Evolutionary conservation across 2,329 filamentous ascomycete genomes (phyloP), one percentile per base, ranked within the genome.

Genomic region (Fusarium albidum): DNA sequence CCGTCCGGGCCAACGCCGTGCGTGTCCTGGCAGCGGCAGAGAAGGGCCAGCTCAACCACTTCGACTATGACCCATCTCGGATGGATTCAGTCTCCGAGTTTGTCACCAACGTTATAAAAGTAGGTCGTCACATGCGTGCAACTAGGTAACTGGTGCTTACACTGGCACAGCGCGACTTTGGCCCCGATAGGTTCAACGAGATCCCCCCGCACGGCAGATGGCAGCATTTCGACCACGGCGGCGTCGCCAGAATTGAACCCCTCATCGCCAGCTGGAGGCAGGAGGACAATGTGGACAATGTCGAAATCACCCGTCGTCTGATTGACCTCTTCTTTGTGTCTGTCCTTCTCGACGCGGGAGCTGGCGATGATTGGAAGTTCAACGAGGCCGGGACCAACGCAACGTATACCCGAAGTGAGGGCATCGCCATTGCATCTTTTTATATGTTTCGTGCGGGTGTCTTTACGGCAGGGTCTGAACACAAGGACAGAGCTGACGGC

Each of bases 251-350:
- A 28, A 69, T 85, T 8, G 69, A 73, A 7, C 66, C 72, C 7
- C 65, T 84, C 3, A 68, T 81, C 4, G 64, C 74, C 18, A 65
- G 73, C 35, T 83, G 82, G 82, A 69, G 77, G 3, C 65, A 63
- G 3, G 69, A 73, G 0, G 70, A 29, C 0, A n/a, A 69, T 2
- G 66, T 69, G 32, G 78, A 83, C 44, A 71, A 74, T 2, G 57
- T 69, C 1, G 82, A 84, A 54, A 66, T 77, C 5, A 79, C 80
- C 0, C 79, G 83, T 4, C 76, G 82, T 1, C 69, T 87, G 14
- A 77, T 86, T 37, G 85, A 88, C 62, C 71, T 88, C 8, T 87
- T 87, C 70, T 79, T 86, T 39, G 81, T 85, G 3, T 84, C 83
- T 0, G 83, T 86, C 1, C 73, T 86, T 13, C 71, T 85, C 0